phyloP scores from a whole-genome alignment of 1,284 basidiomycete genomes.

The Gomphus sp. region DNA sequence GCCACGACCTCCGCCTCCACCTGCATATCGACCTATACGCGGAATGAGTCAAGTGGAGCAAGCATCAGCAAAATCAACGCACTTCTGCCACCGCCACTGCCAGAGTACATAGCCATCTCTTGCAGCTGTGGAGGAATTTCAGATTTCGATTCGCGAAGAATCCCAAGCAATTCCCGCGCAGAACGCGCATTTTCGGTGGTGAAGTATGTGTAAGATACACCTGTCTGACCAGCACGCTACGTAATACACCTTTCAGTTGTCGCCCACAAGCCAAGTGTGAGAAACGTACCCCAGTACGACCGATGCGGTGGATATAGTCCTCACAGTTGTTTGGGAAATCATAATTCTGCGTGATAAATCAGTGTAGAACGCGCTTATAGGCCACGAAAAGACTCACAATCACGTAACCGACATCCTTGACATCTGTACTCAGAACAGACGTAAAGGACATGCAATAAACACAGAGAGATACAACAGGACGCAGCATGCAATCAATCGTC shows the following conservation, averaged over 20 bases:
- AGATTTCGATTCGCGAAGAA: conserved; percentile 87
- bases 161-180: conserved; percentile 84
- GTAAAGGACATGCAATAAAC: conserved; percentile 11
- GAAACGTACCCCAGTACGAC: conserved; percentile 69
- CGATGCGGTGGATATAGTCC: conserved; percentile 91
- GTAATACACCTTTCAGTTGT: conserved; percentile 11
- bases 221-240: conserved; percentile 82
- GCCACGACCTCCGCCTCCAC: conserved; percentile 41
- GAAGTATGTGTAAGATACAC: conserved; percentile 94
- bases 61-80: conserved; percentile 17
- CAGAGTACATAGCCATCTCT: conserved; percentile 87
- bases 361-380: conserved; percentile 15
- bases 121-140: conserved; percentile 83
- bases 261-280: background rate
- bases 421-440: conserved; percentile 49
- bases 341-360: conserved; percentile 58
- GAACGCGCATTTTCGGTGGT: conserved; percentile 91
- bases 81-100: conserved; percentile 70
- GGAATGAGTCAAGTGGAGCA: background rate
- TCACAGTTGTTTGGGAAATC: conserved; percentile 97
- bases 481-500: conserved; percentile 33
- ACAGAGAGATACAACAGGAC: conserved; percentile 23
- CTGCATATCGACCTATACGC: conserved; percentile 46
- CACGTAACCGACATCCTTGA: conserved; percentile 92
- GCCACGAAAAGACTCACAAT: conserved; percentile 49